phyloP scores from a whole-genome alignment of 2,329 filamentous ascomycete species.

The Myriosclerotinia duriaeana region DNA sequence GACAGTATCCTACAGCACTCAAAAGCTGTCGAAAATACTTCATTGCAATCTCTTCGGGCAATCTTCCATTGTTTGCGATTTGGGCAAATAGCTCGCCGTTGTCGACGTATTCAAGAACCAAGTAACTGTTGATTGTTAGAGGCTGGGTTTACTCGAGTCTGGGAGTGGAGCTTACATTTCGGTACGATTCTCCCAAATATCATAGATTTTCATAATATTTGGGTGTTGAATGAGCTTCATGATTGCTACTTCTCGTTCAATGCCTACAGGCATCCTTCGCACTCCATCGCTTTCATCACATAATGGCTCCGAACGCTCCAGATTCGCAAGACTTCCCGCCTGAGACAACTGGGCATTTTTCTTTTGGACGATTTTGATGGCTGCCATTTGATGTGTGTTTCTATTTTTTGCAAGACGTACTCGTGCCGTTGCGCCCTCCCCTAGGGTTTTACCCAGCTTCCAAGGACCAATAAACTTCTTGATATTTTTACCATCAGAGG shows the following conservation, averaged over 20 bases:
- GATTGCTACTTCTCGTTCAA: conserved; percentile 93
- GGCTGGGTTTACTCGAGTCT: conserved; percentile 31
- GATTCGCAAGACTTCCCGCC: conserved; percentile 78
- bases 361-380: conserved; percentile 94
- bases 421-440: conserved; percentile 83
- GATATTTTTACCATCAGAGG: conserved; percentile 38
- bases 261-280: conserved; percentile 76
- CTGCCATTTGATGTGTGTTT: conserved; percentile 75
- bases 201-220: conserved; percentile 90
- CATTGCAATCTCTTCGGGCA: conserved; percentile 77
- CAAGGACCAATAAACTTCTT: conserved; percentile 89
- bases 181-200: conserved; percentile 96
- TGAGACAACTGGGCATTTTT: conserved; percentile 75
- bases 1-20: conserved; percentile 86
- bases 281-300: conserved; percentile 58
- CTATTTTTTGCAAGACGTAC: conserved; percentile 83
- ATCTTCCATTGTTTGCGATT: conserved; percentile 69
- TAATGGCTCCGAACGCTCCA: conserved; percentile 70
- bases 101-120: conserved; percentile 90
- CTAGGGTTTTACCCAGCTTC: conserved; percentile 85
- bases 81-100: conserved; percentile 73
- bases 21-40: conserved; percentile 92
- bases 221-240: conserved; percentile 95
- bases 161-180: conserved; percentile 69
- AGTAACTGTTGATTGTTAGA: conserved; percentile 62